Evolutionary conservation across 768 basidiomycete species (phyloP).

Genomic region (Dictyophora rubrovolvata): DNA sequence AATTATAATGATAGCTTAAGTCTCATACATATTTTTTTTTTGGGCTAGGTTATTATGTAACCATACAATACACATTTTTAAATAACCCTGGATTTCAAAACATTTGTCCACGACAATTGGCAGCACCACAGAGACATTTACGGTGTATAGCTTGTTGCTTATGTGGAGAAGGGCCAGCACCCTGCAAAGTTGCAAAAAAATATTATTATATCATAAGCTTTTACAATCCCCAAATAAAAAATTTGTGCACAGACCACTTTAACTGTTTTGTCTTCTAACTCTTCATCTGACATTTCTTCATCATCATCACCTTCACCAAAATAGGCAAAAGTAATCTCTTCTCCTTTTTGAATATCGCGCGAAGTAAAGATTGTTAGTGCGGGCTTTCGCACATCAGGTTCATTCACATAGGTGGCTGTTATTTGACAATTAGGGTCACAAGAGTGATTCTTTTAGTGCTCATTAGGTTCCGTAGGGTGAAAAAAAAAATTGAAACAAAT

Average conservation of each 20-base stretch:
- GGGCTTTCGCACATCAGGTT: slow-evolving; percentile 61
- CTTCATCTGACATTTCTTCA: slow-evolving; percentile 17
- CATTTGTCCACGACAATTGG: slow-evolving; percentile 12
- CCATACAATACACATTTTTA: too few species aligned
- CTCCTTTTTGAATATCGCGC: slow-evolving; percentile 49
- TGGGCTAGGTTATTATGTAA: too few species aligned
- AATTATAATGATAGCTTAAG: too few species aligned
- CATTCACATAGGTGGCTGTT: slow-evolving; percentile 69
- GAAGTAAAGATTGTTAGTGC: slow-evolving; percentile 56
- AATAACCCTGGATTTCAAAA: too few species aligned
- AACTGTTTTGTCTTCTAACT: not conserved
- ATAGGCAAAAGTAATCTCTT: slow-evolving; percentile 77
- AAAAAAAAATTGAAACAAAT: slow-evolving; percentile 16
- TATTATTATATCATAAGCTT: not conserved
- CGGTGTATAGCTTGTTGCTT: slow-evolving; percentile 5
- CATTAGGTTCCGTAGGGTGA: not conserved
- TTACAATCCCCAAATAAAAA: not conserved
- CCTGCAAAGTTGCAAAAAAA: not conserved
- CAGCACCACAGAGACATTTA: slow-evolving; percentile 10
- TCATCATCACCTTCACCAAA: slow-evolving; percentile 38
- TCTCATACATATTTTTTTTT: too few species aligned
- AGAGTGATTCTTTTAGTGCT: slow-evolving; percentile 63
- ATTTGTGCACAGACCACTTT: slow-evolving; percentile 1
- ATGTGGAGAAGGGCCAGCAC: not conserved
- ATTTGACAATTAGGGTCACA: slow-evolving; percentile 79